Percentiles rank a stretch among this genome's conserved stretches.
These are phyloP conservation scores for Schwanniomyces etchellsii DNA, from an alignment of 1,139 yeast species.

Conservation along the genomic window DNA sequence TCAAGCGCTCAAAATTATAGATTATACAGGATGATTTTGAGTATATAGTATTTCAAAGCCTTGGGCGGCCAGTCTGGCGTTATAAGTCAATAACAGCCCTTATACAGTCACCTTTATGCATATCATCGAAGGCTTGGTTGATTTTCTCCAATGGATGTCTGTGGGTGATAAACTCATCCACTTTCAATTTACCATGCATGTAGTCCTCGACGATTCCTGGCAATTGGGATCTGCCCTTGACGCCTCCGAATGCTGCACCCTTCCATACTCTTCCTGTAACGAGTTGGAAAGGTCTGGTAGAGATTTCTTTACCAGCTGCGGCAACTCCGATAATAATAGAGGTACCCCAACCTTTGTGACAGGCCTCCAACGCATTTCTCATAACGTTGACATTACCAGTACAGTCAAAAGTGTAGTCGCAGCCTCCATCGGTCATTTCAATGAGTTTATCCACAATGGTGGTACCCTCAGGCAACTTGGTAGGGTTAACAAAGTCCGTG, in stretches of 20 bases:
- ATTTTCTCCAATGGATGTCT: constrained; percentile 72
- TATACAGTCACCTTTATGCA: constrained; percentile 91
- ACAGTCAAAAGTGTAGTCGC: constrained; percentile 94
- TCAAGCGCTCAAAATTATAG: too few relatives aligned
- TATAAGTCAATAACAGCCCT: constrained; percentile 74
- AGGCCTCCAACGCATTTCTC: constrained; percentile 94
- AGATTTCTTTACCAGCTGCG: constrained; percentile 93
- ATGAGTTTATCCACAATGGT: constrained; percentile 79
- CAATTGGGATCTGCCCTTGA: constrained; percentile 94
- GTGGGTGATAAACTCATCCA: constrained; percentile 93
- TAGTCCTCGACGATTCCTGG: constrained; percentile 88
- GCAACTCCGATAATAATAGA: constrained; percentile 96
- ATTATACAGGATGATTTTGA: too few relatives aligned
- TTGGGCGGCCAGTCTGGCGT: too few relatives aligned
- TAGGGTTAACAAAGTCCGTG: constrained; percentile 88
- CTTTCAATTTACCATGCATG: constrained; percentile 75
- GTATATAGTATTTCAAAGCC: too few relatives aligned
- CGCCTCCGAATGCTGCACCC: constrained; percentile 98
- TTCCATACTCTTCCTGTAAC: constrained; percentile 99
- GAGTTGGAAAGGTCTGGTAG: constrained; percentile 97
- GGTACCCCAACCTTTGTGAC: constrained; percentile 99
- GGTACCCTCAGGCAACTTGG: constrained; percentile 63
- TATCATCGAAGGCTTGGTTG: constrained; percentile 87
- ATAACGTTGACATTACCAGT: constrained; percentile 94
- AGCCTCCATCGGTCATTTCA: constrained; percentile 93